A percentile compares a stretch with the other conserved stretches of the same genome.
Evolutionary conservation across 1,284 basidiomycete genomes (phyloP).

Genomic region (Cutaneotrichosporon cutaneum): DNA sequence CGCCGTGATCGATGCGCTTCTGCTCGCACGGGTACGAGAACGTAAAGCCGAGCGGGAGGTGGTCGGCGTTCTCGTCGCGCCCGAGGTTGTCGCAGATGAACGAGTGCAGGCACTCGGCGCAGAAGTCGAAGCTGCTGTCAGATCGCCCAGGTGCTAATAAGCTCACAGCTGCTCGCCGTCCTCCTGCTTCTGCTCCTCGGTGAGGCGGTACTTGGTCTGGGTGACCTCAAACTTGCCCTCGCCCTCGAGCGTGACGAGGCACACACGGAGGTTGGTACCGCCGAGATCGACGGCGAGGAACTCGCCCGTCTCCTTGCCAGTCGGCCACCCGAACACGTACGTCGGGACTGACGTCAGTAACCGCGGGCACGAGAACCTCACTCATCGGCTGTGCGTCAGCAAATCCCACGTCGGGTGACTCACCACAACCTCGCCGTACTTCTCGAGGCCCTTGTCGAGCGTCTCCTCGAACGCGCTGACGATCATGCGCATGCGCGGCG

Average conservation of each 20-base stretch:
- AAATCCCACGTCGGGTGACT: conserved; percentile 50
- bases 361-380: neutral
- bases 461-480: conserved; percentile 93
- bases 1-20: conserved; percentile 87
- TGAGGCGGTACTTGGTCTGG: conserved; percentile 93
- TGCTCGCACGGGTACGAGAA: conserved; percentile 95
- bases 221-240: conserved; percentile 96
- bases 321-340: conserved; percentile 95
- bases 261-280: conserved; percentile 96
- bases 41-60: conserved; percentile 90
- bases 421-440: conserved; percentile 83
- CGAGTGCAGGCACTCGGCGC: conserved; percentile 85
- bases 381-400: conserved; percentile 29
- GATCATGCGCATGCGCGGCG: conserved; percentile 95
- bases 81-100: conserved; percentile 71
- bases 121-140: conserved; percentile 77
- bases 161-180: conserved; percentile 76
- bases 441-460: conserved; percentile 79
- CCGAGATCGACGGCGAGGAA: conserved; percentile 94
- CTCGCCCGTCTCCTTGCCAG: conserved; percentile 83
- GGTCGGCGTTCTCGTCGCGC: conserved; percentile 65
- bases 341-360: conserved; percentile 72
- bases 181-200: conserved; percentile 98
- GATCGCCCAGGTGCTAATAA: neutral
- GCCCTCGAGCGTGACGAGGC: conserved; percentile 88